phyloP scores from a whole-genome alignment of 129 eudicot genomes.

The Centella asiatica region DNA sequence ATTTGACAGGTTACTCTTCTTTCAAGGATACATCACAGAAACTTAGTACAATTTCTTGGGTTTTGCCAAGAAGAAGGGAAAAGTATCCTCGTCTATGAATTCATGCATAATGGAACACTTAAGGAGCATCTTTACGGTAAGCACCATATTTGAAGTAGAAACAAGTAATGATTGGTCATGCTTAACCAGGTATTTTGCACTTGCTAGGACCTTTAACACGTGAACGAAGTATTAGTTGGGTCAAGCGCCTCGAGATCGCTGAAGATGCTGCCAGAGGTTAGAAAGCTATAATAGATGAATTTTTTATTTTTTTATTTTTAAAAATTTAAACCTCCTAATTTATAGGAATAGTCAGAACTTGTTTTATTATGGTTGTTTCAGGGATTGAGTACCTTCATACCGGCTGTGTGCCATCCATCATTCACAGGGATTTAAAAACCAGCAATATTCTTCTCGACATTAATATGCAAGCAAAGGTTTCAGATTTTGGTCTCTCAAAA shows the following conservation, averaged over 20 bases:
- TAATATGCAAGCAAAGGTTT: constrained; percentile 91
- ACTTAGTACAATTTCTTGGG: constrained; percentile 93
- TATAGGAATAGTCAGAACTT: background rate
- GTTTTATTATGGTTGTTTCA: constrained; percentile 25
- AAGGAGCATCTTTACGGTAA: constrained; percentile 97
- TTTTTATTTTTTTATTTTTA: background rate
- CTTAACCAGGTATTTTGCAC: constrained; percentile 10
- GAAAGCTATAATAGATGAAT: constrained; percentile 5
- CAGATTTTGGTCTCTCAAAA: constrained; percentile 98
- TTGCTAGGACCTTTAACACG: constrained; percentile 61
- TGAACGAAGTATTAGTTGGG: constrained; percentile 65
- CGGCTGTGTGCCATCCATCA: constrained; percentile 94
- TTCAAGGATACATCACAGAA: constrained; percentile 96
- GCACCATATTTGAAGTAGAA: constrained; percentile 4
- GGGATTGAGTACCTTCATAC: constrained; percentile 98
- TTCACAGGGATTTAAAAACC: constrained; percentile 90
- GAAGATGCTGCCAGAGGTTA: constrained; percentile 97
- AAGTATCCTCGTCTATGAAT: constrained; percentile 87
- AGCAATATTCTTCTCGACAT: constrained; percentile 95
- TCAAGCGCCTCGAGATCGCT: constrained; percentile 95
- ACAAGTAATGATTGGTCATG: constrained; percentile 1
- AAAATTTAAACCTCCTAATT: too few species aligned
- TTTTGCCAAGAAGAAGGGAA: constrained; percentile 95
- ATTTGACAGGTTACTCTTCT: constrained; percentile 77
- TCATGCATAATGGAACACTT: constrained; percentile 96